A percentile compares a stretch with the other conserved stretches of the same genome.
Conservation (phyloP, 2,329 filamentous ascomycete species). For the Ophiocordyceps australis region DNA sequence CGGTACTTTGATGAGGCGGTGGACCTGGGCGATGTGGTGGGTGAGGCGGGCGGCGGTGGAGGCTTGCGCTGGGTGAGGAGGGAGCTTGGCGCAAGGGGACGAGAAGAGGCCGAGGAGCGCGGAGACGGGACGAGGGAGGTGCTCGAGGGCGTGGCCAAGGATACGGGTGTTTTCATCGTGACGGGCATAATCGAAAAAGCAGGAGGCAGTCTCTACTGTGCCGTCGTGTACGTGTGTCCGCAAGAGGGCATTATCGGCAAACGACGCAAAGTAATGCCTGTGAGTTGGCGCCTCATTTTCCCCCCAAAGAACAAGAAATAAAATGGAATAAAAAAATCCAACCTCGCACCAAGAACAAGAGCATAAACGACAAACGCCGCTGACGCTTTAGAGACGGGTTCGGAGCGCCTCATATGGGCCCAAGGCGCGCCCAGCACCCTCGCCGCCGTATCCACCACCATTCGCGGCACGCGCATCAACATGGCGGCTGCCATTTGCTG, state of each 20-base stretch:
- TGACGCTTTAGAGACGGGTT: conserved; percentile 42
- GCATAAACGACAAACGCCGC: no score
- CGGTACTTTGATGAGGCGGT: conserved; percentile 63
- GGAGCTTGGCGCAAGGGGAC: conserved; percentile 20
- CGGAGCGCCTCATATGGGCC: conserved; percentile 75
- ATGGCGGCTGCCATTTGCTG: conserved; percentile 84
- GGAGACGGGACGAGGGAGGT: conserved; percentile 54
- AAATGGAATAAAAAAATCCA: no score
- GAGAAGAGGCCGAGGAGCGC: conserved; percentile 18
- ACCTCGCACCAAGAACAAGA: no score
- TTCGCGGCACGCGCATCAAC: conserved; percentile 63
- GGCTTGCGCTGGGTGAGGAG: conserved; percentile 54
- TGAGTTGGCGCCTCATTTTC: conserved; percentile 16
- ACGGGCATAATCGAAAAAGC: conserved; percentile 63
- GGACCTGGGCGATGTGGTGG: conserved; percentile 65
- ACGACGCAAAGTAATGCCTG: conserved; percentile 81
- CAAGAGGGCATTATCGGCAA: conserved; percentile 58
- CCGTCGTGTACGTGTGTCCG: conserved; percentile 68
- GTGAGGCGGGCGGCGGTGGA: conserved; percentile 39
- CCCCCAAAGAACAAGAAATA: background rate
- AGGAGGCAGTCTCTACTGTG: conserved; percentile 72
- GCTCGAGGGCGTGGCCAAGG: conserved; percentile 55
- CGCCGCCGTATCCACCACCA: conserved; percentile 58
- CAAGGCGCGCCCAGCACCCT: conserved; percentile 68
- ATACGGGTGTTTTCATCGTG: conserved; percentile 69